A percentile compares a stretch with the other conserved stretches of the same genome.
These are phyloP conservation scores for Pythium biforme DNA, from an alignment of 352 stramenopile genomes.

Conservation along the genomic window DNA sequence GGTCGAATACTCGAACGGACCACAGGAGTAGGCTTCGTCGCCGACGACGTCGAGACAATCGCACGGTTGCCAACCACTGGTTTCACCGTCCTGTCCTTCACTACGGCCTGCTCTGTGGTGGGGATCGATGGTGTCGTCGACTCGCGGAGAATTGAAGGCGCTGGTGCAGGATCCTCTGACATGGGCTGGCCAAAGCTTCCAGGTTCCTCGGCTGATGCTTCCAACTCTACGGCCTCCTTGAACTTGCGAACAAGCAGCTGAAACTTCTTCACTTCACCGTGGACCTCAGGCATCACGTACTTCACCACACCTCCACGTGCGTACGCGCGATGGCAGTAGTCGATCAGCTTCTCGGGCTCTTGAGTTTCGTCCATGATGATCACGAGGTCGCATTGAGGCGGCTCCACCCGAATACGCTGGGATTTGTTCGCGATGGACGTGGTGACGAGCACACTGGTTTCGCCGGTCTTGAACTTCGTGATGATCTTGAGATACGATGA, in stretches of 20 bases:
- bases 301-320: constrained; percentile 49
- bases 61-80: background rate
- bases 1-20: background rate
- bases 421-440: constrained; percentile 68
- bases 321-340: constrained; percentile 55
- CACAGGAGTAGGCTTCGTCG: background rate
- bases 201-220: constrained; percentile 11
- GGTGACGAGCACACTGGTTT: constrained; percentile 74
- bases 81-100: background rate
- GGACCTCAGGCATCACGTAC: constrained; percentile 53
- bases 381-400: constrained; percentile 62
- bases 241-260: constrained; percentile 57
- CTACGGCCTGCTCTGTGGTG: background rate
- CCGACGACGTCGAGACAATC: background rate
- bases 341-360: constrained; percentile 72
- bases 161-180: background rate
- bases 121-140: background rate
- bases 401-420: constrained; percentile 39
- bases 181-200: background rate
- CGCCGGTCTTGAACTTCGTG: constrained; percentile 47
- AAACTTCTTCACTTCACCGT: constrained; percentile 56
- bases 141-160: background rate
- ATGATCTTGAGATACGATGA: constrained; percentile 74
- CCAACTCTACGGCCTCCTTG: constrained; percentile 48
- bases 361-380: constrained; percentile 76